Percentiles rank a stretch among this genome's conserved stretches.
Evolutionary conservation across 495 filamentous ascomycete genomes (phyloP).

Genomic region (Cercophora samala): DNA sequence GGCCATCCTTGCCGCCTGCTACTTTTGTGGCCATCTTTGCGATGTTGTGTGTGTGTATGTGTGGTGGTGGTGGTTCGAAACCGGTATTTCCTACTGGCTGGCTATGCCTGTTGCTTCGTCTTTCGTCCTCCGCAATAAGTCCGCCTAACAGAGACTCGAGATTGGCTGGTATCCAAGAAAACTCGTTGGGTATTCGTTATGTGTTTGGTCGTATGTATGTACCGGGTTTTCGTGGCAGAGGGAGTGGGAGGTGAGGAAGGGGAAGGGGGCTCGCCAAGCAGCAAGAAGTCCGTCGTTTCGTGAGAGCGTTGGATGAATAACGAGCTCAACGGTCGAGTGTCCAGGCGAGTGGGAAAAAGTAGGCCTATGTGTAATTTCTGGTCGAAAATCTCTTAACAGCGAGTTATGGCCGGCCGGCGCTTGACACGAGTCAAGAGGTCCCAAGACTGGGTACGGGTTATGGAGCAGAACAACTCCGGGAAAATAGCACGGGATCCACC

Average conservation of each 20-base stretch:
- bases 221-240: background rate
- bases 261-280: background rate
- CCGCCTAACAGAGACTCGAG: slow-evolving; percentile 1
- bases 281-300: background rate
- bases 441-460: slow-evolving; percentile 14
- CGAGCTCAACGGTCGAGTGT: slow-evolving; percentile 2
- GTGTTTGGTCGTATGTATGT: background rate
- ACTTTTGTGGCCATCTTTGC: slow-evolving; percentile 41
- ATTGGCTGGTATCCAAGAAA: slow-evolving; percentile 6
- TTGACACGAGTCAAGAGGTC: slow-evolving; percentile 10
- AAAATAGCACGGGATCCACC: slow-evolving; percentile 4
- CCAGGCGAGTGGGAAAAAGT: background rate
- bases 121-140: slow-evolving; percentile 2
- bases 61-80: background rate
- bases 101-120: slow-evolving; percentile 4
- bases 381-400: slow-evolving; percentile 3
- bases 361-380: background rate
- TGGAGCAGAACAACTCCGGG: slow-evolving; percentile 8
- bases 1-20: slow-evolving; percentile 57
- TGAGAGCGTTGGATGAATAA: background rate
- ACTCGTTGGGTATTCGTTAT: background rate
- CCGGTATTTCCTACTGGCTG: background rate
- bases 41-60: slow-evolving; percentile 9
- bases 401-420: background rate
- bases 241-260: background rate